Evolutionary conservation across 116 monocot species (phyloP).

Genomic region (Dioscorea cayenensis): DNA sequence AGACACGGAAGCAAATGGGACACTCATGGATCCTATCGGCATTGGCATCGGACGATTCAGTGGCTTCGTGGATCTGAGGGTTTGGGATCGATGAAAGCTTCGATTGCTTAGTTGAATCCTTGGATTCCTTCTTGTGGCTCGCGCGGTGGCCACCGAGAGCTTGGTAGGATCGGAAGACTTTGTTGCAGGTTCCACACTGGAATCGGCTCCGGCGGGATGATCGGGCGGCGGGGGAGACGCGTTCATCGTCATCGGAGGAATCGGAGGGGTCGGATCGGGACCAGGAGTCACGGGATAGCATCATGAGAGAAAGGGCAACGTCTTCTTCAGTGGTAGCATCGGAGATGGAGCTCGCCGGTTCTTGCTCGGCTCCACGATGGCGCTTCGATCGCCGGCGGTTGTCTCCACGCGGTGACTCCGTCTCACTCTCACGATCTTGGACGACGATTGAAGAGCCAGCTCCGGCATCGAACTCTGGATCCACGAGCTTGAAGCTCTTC

Average conservation of each 20-base stretch:
- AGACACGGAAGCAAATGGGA: slow-evolving; percentile 57
- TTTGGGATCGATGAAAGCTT: not conserved
- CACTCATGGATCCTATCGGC: slow-evolving; percentile 45
- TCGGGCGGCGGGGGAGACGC: slow-evolving; percentile 1
- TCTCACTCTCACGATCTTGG: slow-evolving; percentile 76
- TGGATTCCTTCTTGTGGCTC: slow-evolving; percentile 40
- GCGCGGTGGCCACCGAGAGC: slow-evolving; percentile 62
- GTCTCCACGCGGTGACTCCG: slow-evolving; percentile 27
- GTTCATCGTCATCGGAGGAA: not conserved
- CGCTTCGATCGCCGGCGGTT: slow-evolving; percentile 39
- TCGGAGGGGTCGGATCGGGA: not conserved
- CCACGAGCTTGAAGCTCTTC: slow-evolving; percentile 59
- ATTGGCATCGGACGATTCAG: slow-evolving; percentile 10
- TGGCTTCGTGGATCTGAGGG: slow-evolving; percentile 10
- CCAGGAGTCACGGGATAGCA: slow-evolving; percentile 79
- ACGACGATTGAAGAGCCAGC: slow-evolving; percentile 14
- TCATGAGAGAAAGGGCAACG: slow-evolving; percentile 68
- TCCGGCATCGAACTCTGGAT: slow-evolving; percentile 58
- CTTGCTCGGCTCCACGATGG: slow-evolving; percentile 28
- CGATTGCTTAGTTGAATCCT: not conserved
- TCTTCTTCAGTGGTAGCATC: slow-evolving; percentile 63
- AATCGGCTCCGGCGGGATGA: slow-evolving; percentile 15
- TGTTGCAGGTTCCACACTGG: slow-evolving; percentile 56
- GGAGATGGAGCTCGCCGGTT: slow-evolving; percentile 76
- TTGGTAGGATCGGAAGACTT: slow-evolving; percentile 54